Evolutionary conservation across 768 basidiomycete genomes (phyloP).

Genomic region (Rhodosporidiobolus odoratus): DNA sequence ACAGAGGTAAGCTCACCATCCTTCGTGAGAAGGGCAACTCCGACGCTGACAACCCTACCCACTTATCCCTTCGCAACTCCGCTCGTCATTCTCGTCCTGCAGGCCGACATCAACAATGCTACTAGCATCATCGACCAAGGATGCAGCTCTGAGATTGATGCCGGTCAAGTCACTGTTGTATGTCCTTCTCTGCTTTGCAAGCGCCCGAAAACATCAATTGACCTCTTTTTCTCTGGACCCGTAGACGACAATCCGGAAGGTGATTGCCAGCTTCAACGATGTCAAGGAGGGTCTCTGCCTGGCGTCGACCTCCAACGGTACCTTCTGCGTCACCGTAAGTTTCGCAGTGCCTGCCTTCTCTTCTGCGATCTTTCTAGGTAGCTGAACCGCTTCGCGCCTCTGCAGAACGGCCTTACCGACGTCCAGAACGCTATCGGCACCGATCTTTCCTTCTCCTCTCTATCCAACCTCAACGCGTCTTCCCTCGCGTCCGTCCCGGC

Average conservation of each 20-base stretch:
- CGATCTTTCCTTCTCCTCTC: constrained; percentile 38
- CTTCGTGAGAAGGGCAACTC: neutral
- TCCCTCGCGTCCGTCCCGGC: constrained; percentile 29
- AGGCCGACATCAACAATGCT: constrained; percentile 7
- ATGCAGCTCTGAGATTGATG: neutral
- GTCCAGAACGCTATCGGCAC: constrained; percentile 44
- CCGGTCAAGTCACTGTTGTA: neutral
- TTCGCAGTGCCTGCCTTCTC: neutral
- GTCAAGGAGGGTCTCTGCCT: constrained; percentile 25
- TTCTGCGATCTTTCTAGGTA: neutral
- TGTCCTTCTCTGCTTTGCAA: neutral
- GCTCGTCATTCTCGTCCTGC: neutral
- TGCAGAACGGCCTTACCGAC: constrained; percentile 37
- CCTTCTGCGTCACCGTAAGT: constrained; percentile 43
- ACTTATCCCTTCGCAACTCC: neutral
- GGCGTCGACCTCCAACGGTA: constrained; percentile 34
- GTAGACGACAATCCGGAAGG: neutral
- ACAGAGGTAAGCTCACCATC: neutral
- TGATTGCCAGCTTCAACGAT: constrained; percentile 10
- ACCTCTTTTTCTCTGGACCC: neutral
- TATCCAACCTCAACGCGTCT: constrained; percentile 39
- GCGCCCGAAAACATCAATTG: neutral
- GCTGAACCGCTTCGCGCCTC: neutral
- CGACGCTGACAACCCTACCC: neutral
- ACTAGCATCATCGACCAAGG: constrained; percentile 12